Base-by-base conservation (phyloP, 768 basidiomycete species). In the Hericium coralloides region DNA sequence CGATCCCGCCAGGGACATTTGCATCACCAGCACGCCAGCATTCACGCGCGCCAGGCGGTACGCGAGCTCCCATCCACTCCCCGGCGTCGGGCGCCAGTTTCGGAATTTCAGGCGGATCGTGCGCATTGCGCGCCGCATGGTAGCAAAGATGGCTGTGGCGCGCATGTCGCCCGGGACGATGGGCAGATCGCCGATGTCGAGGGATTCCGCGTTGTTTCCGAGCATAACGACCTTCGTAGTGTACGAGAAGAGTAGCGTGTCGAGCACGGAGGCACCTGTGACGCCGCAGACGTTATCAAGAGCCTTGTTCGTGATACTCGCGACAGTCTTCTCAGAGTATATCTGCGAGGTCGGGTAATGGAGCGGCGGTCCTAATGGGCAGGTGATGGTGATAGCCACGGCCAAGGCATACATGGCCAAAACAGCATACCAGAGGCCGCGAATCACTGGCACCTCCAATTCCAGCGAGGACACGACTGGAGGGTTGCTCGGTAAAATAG, bases 161-260 rank as follows among this genome's bases (percentile, higher is more conserved):
- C 93, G 88, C 82, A 92, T 85, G 63, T 79, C 68, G 0, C 76
- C 81, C 0, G 88, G 81, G 9, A 94, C 79, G 55, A 95, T 83
- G 5, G 93, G 94, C 31, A 97, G 74, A 67, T 97, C 92, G 58
- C 84, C 91, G 20, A 92, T 90, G 62, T 95, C 89, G 49, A 95
- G 78, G 57, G 80, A 85, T 56, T 80, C 77, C 2, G 86, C 76
- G 2, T 75, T 76, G 69, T 91, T 83, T 2, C 92, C 93, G 43
- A 93, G 82, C 80, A 84, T 83, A 55, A 95, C 82, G 14, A 97
- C 89, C 59, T 87, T 84, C 1, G 92, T 94, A 38, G 88, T 91
- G 68, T 92, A 94, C 15, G 83, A 83, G 70, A 97, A 97, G n/a
- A 93, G 70, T 5, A 97, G 69, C 52, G 74, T 72, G 56, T 79